Base-by-base conservation (phyloP, 257 asterid species). In the Fraxinus cuspidata region DNA sequence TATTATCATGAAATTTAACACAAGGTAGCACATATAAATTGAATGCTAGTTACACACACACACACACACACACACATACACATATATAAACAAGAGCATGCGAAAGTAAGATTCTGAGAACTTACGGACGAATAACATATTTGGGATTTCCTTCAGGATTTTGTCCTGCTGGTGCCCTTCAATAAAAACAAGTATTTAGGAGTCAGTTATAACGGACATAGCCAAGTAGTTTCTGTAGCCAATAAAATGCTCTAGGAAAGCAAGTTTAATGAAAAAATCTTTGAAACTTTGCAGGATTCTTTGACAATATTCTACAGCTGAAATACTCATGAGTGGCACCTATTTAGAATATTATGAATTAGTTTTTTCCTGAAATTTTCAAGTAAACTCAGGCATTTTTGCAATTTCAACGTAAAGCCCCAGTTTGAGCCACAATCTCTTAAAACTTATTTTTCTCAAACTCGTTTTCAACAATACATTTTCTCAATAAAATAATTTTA, bases 111-210 rank as follows among this genome's bases (percentile, higher is more conserved):
- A 81, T 29, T 32, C 35, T 15, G 49, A 83, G 18, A 70, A 84
- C 99, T 90, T 88, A 94, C 99, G 99, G 98, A 82, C 99, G 96
- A 78, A 90, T 88, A 72, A 84, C 90, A 81, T 86, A 95, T 89
- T 95, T 95, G 82, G 93, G 84, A 81, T 89, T 91, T 81, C 99
- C 98, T 77, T 95, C 99, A 74, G 92, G 89, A 89, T 91, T 88
- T 83, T 88, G 92, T 56, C 90, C 98, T 13, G 71, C 74, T 76
- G 97, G 96, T 51, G 99, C 97, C 89, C 99, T 94, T 73, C 83
- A 84, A 80, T 67, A 74, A 83, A 73, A 70, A 44, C 42, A 66
- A 63, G 47, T 71, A 72, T 71, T 40, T 40, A 67, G 68, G 4
- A 35, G 83, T 73, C 77, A 80, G 69, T 47, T 58, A 74, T 70